Conservation (phyloP, 106 monocot species). For the Phalaenopsis equestris region DNA sequence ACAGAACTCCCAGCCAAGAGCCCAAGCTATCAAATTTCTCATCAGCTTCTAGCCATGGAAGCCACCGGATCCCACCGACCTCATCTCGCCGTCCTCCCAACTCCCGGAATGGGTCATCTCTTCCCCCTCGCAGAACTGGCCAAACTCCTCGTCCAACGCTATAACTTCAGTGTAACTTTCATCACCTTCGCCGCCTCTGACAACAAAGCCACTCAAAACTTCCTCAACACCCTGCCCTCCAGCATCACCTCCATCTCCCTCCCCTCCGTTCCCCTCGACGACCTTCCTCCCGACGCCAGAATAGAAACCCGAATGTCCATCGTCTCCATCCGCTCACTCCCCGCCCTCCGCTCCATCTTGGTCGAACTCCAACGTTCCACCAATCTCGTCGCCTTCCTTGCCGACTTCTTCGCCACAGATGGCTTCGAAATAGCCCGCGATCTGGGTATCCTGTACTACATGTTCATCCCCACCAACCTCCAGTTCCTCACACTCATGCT, state of each 20-base stretch:
- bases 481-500: conserved; percentile 29
- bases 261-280: conserved; percentile 36
- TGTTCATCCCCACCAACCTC: conserved; percentile 53
- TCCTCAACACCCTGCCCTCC: conserved; percentile 32
- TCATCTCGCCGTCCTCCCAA: conserved; percentile 35
- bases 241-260: conserved; percentile 26
- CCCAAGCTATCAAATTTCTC: neutral
- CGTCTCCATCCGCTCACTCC: conserved; percentile 18
- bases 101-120: conserved; percentile 70
- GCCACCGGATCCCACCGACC: neutral
- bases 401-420: conserved; percentile 54
- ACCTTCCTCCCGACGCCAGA: conserved; percentile 25
- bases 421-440: conserved; percentile 27
- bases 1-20: neutral
- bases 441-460: conserved; percentile 21
- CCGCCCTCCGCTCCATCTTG: conserved; percentile 16
- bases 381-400: conserved; percentile 32
- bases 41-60: neutral
- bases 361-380: conserved; percentile 3
- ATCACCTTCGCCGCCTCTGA: conserved; percentile 18
- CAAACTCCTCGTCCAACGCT: conserved; percentile 16
- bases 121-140: conserved; percentile 44
- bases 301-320: conserved; percentile 32
- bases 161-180: conserved; percentile 28
- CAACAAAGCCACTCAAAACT: conserved; percentile 7